A percentile compares a stretch with the other conserved stretches of the same genome.
phyloP scores from a whole-genome alignment of 371 early-diverging fungal species.

The Apophysomyces sp. region DNA sequence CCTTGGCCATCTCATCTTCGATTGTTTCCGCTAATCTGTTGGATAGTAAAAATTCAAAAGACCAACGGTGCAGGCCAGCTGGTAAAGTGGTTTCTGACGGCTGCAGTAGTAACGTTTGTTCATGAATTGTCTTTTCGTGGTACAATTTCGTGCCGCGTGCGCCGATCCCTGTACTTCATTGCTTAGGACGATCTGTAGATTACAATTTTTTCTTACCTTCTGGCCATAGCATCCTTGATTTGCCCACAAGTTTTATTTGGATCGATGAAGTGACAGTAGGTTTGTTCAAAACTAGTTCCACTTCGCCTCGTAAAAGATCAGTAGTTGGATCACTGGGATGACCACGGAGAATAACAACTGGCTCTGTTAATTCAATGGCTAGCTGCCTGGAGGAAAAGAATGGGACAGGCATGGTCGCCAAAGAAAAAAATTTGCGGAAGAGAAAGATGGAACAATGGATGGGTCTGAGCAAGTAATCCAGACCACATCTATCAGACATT shows the following conservation, averaged over 20 bases:
- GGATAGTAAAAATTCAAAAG: constrained; percentile 32
- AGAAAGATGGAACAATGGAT: neutral
- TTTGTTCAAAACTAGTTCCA: constrained; percentile 21
- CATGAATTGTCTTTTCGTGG: constrained; percentile 32
- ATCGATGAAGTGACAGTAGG: constrained; percentile 19
- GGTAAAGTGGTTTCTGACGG: constrained; percentile 15
- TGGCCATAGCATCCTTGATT: constrained; percentile 36
- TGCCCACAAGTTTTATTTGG: constrained; percentile 22
- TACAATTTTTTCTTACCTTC: constrained; percentile 12
- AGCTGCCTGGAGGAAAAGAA: constrained; percentile 27
- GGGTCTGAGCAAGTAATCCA: neutral
- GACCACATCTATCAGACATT: neutral
- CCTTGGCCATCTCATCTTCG: constrained; percentile 35
- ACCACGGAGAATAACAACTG: constrained; percentile 28
- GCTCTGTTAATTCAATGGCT: constrained; percentile 33
- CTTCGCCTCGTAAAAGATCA: constrained; percentile 30
- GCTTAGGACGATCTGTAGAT: neutral
- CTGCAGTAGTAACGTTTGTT: constrained; percentile 28
- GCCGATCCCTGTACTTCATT: constrained; percentile 21
- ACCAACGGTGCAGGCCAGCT: constrained; percentile 31
- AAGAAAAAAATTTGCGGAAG: neutral
- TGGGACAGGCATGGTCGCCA: constrained; percentile 26
- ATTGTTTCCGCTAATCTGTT: constrained; percentile 35
- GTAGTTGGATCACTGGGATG: constrained; percentile 31
- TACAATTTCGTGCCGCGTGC: constrained; percentile 23